phyloP scores from a whole-genome alignment of 345 rosid species.

The Nasturtium officinale region DNA sequence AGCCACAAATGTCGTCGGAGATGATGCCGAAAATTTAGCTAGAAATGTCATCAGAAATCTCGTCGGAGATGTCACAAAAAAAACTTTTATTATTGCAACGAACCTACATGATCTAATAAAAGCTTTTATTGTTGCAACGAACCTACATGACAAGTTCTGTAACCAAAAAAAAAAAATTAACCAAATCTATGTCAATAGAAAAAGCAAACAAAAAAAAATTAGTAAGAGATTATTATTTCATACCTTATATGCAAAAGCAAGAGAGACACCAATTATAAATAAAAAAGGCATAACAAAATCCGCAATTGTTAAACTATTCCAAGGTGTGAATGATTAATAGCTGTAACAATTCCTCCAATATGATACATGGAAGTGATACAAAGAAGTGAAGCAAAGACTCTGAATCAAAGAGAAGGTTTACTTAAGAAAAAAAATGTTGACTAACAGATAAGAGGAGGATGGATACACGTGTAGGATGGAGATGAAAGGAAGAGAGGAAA shows the following conservation, averaged over 20 bases:
- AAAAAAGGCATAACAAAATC: conserved; percentile 96
- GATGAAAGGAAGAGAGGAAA: too few species aligned
- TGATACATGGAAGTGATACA: too few species aligned
- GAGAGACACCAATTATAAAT: conserved; percentile 84
- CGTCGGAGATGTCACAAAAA: too few species aligned
- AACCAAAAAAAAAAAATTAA: background rate
- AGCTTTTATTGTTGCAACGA: conserved; percentile 68
- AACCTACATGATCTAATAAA: conserved; percentile 55
- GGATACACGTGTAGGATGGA: too few species aligned
- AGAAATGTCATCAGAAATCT: too few species aligned
- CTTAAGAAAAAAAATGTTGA: too few species aligned
- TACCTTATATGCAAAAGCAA: conserved; percentile 82
- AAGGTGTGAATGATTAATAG: conserved; percentile 87
- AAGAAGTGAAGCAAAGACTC: too few species aligned
- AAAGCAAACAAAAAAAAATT: too few species aligned
- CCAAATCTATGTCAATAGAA: background rate
- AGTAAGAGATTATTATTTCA: background rate
- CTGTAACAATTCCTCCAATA: conserved; percentile 47
- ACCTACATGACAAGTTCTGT: conserved; percentile 61
- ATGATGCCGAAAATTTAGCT: too few species aligned
- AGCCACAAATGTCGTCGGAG: too few species aligned
- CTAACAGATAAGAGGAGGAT: too few species aligned
- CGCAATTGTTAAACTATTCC: conserved; percentile 87
- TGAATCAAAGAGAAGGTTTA: too few species aligned
- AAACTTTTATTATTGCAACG: conserved; percentile 67